phyloP scores from a whole-genome alignment of 768 basidiomycete genomes.

The Lanmaoa pseudosensibilis region DNA sequence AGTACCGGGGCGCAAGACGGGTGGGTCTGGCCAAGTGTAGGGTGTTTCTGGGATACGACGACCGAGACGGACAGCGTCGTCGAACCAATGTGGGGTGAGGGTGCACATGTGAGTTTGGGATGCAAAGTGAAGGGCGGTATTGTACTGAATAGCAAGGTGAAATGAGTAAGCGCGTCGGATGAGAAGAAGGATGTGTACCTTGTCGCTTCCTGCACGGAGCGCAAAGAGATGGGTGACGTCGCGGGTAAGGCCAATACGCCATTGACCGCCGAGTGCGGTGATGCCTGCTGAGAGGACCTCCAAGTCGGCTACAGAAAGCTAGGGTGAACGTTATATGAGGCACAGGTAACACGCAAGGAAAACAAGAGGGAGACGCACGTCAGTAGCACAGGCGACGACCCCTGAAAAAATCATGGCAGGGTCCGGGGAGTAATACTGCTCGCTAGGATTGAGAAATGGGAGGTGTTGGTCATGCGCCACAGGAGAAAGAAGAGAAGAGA shows the following conservation, averaged over 20 bases:
- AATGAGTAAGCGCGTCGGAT: neutral
- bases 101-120: conserved; percentile 59
- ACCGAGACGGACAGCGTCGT: conserved; percentile 68
- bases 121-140: conserved; percentile 56
- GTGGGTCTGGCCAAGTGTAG: conserved; percentile 77
- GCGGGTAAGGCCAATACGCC: conserved; percentile 69
- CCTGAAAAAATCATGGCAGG: conserved; percentile 82
- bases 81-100: conserved; percentile 92
- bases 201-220: conserved; percentile 47
- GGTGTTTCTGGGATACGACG: conserved; percentile 49
- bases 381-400: conserved; percentile 68
- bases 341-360: neutral
- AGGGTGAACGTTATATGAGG: neutral
- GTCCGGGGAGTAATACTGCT: conserved; percentile 72
- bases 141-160: conserved; percentile 32
- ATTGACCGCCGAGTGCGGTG: conserved; percentile 77
- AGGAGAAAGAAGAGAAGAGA: conserved; percentile 2
- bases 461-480: conserved; percentile 2
- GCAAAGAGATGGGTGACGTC: conserved; percentile 90
- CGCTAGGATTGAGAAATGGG: conserved; percentile 30
- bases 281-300: conserved; percentile 76
- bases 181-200: conserved; percentile 23
- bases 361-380: conserved; percentile 41
- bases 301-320: conserved; percentile 64
- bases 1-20: conserved; percentile 38